Base-by-base conservation (phyloP, 75 land plant genomes). In the Larix kaempferi region DNA sequence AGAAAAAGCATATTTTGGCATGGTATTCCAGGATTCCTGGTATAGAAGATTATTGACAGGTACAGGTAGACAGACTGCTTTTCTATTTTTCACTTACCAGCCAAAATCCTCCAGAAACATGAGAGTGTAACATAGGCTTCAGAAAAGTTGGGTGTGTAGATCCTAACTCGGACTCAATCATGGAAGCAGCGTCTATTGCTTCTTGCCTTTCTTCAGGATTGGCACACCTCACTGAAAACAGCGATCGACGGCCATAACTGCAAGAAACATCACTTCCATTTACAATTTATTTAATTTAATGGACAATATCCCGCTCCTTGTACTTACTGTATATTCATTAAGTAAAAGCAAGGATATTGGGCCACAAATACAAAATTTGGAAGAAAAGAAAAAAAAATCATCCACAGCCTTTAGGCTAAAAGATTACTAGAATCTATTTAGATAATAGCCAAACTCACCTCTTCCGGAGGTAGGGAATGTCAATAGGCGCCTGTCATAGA, bases 21-120 rank as follows among this genome's bases (percentile, higher is more conserved):
- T 44, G 5, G 10, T 6, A 44, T 5, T 41, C 44, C 6, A 0
- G 6, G 6, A 29, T 29, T 29, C 33, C 33, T 29, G 33, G 33
- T 29, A 1, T 29, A 29, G 8, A 44, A 6, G 52, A 44, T 44
- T 44, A 44, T 44, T 44, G 52, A 41, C 44, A 41, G 5, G 44
- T n/a, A n/a, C n/a, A n/a, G n/a, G n/a, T n/a, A n/a, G n/a, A n/a
- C 6, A 41, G 6, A 49, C 10, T 49, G 62, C 12, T 8, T 27
- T 63, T 22, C 26, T 3, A 17, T 2, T 6, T 37, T 69, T 15
- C 57, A 8, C 80, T 67, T 82, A 91, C 93, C 86, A 91, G 80
- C 94, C 96, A 93, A 80, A 93, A 92, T 15, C 95, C 91, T n/a
- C 93, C 84, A 62, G 87, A 79, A n/a, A 84, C 86, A 80, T 93